Conservation (phyloP, 2,329 filamentous ascomycete species). For the Penicillium polonicum region DNA sequence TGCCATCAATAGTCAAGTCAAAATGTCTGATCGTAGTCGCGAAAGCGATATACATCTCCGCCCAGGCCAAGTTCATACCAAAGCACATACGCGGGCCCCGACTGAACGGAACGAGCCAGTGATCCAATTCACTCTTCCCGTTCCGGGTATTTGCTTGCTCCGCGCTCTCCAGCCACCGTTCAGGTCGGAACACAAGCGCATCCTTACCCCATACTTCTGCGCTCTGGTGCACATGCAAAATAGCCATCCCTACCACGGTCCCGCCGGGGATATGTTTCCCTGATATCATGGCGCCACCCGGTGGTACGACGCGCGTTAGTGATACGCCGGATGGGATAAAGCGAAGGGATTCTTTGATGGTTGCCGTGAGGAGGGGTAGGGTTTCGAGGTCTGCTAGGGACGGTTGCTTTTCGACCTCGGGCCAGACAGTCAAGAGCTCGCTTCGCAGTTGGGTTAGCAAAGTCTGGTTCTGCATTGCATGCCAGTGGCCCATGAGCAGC, state of each 20-base stretch:
- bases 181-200: neutral
- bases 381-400: neutral
- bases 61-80: slow-evolving; percentile 3
- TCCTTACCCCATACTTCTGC: neutral
- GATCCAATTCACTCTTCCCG: neutral
- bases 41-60: slow-evolving; percentile 1
- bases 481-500: slow-evolving; percentile 12
- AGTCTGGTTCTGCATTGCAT: neutral
- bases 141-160: neutral
- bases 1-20: neutral
- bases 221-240: neutral
- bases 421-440: neutral
- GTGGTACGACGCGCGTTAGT: neutral
- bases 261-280: neutral
- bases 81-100: slow-evolving; percentile 2
- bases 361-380: neutral
- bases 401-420: neutral
- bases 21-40: neutral
- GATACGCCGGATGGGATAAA: neutral
- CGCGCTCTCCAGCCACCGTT: neutral
- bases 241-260: neutral
- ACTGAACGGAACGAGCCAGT: neutral
- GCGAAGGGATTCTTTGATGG: neutral
- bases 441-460: neutral
- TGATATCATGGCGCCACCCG: neutral